Base-by-base conservation (phyloP, 2,329 filamentous ascomycete genomes). In the Sclerotinia glacialis region DNA sequence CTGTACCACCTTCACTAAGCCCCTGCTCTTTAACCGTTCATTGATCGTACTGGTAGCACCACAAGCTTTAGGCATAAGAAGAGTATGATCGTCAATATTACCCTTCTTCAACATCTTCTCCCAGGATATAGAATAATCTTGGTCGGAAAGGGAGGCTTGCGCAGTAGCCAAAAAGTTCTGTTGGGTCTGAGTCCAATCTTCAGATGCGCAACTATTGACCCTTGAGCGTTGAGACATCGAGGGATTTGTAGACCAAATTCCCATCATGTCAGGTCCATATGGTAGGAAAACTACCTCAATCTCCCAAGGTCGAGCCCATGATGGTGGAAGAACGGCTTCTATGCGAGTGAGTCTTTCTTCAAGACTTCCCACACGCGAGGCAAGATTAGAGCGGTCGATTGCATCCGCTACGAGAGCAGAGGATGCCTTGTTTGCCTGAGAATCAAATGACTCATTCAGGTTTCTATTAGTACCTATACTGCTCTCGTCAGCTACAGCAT, bases 201-300 rank as follows among this genome's bases (percentile, higher is more conserved):
- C 80, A 0, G 78, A 78, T 14, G 77, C 77, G 46, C 80, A 78
- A 14, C 80, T 80, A 12, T 73, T 75, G 2, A 67, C 54, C 14
- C 74, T 71, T 21, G 76, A 71, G 8, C 73, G 67, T 69, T 78
- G 72, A 68, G 77, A 76, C 60, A 61, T 65, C 72, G 77, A 77
- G 66, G 75, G 76, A 67, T 79, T 80, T 11, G 80, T 78, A 64
- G 80, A 82, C 83, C 83, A 86, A 28, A 85, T 79, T 2, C 83
- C 83, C 68, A 78, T 79, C 28, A 86, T 74, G n/a, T 80, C 76
- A 52, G 79, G 77, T 5, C 83, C 83, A 75, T 91, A 94, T 1
- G 91, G 91, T 9, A 93, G 76, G 67, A 93, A 86, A 1, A 93
- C 86, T 5, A 93, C 88, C 73, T 93, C 90, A 1, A 94, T 79